Base-by-base conservation (phyloP, 495 filamentous ascomycete species). In the Neurospora pannonica region DNA sequence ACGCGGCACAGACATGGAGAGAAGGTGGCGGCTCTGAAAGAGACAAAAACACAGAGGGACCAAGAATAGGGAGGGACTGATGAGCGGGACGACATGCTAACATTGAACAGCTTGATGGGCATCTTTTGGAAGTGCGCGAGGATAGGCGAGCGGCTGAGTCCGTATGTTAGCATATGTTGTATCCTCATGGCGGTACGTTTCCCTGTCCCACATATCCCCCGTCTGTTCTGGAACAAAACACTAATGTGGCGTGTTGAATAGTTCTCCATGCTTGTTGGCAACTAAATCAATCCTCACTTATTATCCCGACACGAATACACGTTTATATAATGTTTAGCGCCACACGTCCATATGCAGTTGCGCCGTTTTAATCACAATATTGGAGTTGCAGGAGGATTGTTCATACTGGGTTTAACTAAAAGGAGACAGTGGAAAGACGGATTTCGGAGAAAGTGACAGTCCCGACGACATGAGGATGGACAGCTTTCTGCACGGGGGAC, bases 81-180 rank as follows among this genome's bases (percentile, higher is more conserved):
- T n/a, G 42, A 10, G 5, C 46, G 10, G 4, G 21, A 28, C 10
- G 11, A 28, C 21, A 24, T 60, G 71, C 75, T 76, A 73, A 76
- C 72, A 72, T 70, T 31, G 38, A 71, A 74, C 79, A 96, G 94
- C 31, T 82, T 97, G 17, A 90, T 93, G 76, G 95, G 95, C 54
- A 90, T 96, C 70, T 97, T 99, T 83, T 99, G 96, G 96, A 98
- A 98, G 82, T 96, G 91, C 74, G 96, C 96, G 38, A 87, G 96
- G 75, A 90, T 99, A 79, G 96, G 96, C 37, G 96, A 99, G 86
- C 86, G 96, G 73, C 83, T 99, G 72, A 97, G 94, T 78, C 97
- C 96, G 60, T 98, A 99, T 81, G 93, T 99, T 73, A 97, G 95
- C 84, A 84, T 98, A 78, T 97, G 94, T 82, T 98, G 97, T 81